Evolutionary conservation across 495 filamentous ascomycete species (phyloP), one percentile per base, ranked within the genome.

Genomic region (Margaritispora aquatica): DNA sequence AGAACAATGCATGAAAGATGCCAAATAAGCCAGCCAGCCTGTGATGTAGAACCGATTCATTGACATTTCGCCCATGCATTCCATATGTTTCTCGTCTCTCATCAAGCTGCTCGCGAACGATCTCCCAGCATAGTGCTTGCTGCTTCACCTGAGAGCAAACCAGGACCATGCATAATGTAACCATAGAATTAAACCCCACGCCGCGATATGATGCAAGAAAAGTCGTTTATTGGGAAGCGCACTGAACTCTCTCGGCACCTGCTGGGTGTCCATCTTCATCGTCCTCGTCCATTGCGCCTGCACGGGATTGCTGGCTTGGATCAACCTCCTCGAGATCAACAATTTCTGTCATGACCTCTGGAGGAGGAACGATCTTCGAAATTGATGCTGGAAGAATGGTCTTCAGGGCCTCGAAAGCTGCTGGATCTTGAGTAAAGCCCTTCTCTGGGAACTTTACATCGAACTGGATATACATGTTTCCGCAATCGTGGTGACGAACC

Each of bases 391-490:
- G 93, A 27, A 99, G 84, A 51, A 96, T 86, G 59, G 82, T 73
- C 64, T 94, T 90, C 24, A 99, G 83, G 7, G 81, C 75, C 19
- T 85, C 80, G 61, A 85, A 86, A 8, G 77, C 76, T 7, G 72
- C 70, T 4, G 75, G 70, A 29, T 83, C 76, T 4, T 73, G 66
- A 53, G 82, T 88, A 79, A 75, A 85, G 70, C 74, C 72, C 74
- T 80, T 81, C 71, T 78, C 80, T 59, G 94, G 94, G 84, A 99
- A 97, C 75, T 95, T 96, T 77, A 99, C 91, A 61, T 89, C 84
- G 78, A 99, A 99, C 72, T 95, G 90, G 69, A 97, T 89, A 76
- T 94, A 99, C 60, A 99, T 84, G 75, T 97, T 99, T 61, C 94
- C 94, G 70, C 81, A 86, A 74, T 96, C 89, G 75, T 99, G 95